phyloP scores from a whole-genome alignment of 2,329 filamentous ascomycete species.

The Myotisia sp. region DNA sequence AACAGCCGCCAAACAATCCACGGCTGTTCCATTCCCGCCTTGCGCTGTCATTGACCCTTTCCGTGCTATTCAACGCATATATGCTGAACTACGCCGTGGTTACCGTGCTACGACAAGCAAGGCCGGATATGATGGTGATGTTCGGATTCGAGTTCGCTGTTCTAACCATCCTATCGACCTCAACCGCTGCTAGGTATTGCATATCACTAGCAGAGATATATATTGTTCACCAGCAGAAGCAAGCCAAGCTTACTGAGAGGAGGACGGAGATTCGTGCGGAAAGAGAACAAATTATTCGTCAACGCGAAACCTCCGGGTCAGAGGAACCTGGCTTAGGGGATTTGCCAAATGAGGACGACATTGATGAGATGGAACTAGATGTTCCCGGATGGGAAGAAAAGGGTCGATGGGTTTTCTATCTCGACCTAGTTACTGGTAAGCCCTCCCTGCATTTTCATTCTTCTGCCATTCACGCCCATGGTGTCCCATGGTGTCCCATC shows the following conservation, averaged over 20 bases:
- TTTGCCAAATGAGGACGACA: constrained; percentile 53
- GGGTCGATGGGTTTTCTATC: constrained; percentile 75
- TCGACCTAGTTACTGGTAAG: constrained; percentile 70
- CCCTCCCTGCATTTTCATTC: constrained; percentile 5
- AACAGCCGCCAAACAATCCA: constrained; percentile 83
- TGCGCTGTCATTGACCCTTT: constrained; percentile 61
- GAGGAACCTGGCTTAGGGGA: constrained; percentile 24
- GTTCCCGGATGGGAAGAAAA: constrained; percentile 95
- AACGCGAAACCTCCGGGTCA: constrained; percentile 24
- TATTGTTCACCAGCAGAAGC: constrained; percentile 61
- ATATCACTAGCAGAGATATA: constrained; percentile 64
- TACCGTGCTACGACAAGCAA: constrained; percentile 70
- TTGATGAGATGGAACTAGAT: constrained; percentile 89
- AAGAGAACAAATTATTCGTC: constrained; percentile 34
- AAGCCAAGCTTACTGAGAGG: constrained; percentile 51
- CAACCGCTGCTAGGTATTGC: constrained; percentile 63
- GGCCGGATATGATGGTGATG: constrained; percentile 99
- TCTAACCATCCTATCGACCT: constrained; percentile 61
- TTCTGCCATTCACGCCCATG: too few species aligned
- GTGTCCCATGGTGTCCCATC: too few species aligned
- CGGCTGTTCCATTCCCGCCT: constrained; percentile 75
- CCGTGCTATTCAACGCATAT: constrained; percentile 62
- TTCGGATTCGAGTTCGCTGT: constrained; percentile 97
- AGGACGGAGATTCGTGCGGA: constrained; percentile 50
- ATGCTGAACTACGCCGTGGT: constrained; percentile 70